A percentile compares a stretch with the other conserved stretches of the same genome.
Evolutionary conservation across 1,284 basidiomycete genomes (phyloP).

Genomic region (Puccinia coronata): DNA sequence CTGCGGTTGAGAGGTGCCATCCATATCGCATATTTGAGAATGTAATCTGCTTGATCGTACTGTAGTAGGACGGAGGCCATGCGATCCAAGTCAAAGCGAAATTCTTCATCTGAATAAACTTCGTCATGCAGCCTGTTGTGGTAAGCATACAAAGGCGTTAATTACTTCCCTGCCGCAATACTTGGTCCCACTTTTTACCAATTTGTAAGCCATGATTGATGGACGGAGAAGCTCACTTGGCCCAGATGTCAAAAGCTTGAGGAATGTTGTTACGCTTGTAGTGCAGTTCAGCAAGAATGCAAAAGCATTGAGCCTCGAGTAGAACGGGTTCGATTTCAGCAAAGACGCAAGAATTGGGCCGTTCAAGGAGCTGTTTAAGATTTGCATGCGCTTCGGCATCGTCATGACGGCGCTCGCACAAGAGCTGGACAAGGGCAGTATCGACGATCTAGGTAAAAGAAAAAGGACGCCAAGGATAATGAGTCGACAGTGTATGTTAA

Average conservation of each 20-base stretch:
- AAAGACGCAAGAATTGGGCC: constrained; percentile 66
- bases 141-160: not conserved
- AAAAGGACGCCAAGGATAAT: constrained; percentile 28
- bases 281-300: constrained; percentile 69
- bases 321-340: constrained; percentile 70
- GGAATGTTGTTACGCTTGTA: constrained; percentile 65
- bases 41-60: constrained; percentile 67
- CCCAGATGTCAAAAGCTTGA: constrained; percentile 70
- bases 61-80: constrained; percentile 69
- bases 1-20: constrained; percentile 70
- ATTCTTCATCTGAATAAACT: constrained; percentile 67
- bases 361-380: constrained; percentile 67
- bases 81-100: constrained; percentile 70
- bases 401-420: constrained; percentile 67
- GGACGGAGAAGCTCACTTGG: constrained; percentile 68
- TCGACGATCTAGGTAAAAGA: constrained; percentile 68
- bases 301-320: constrained; percentile 65
- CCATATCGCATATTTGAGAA: constrained; percentile 78
- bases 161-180: not conserved
- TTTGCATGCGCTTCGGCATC: constrained; percentile 61
- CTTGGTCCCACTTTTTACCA: not conserved
- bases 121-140: constrained; percentile 70
- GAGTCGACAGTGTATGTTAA: constrained; percentile 42
- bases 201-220: not conserved
- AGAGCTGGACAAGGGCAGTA: constrained; percentile 75